A percentile compares a stretch with the other conserved stretches of the same genome.
These are phyloP conservation scores for Madurella mycetomatis DNA, from an alignment of 2,329 filamentous ascomycete species.

Conservation along the genomic window DNA sequence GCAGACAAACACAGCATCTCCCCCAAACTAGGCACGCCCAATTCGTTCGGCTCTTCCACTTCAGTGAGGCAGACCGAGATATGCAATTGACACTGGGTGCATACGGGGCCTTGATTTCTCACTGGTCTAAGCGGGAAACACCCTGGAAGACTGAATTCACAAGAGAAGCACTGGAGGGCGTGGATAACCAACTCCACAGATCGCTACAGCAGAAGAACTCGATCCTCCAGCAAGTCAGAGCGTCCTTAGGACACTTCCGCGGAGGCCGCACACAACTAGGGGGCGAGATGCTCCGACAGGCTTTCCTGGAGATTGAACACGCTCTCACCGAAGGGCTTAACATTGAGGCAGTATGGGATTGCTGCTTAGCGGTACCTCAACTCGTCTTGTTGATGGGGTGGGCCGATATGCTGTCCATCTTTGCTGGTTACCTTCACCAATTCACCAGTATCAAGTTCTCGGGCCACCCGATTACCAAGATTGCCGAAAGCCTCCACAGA, in stretches of 20 bases:
- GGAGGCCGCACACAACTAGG: slow-evolving; percentile 2
- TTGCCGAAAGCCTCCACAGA: slow-evolving; percentile 10
- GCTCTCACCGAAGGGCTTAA: slow-evolving; percentile 11
- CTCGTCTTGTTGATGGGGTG: slow-evolving; percentile 17
- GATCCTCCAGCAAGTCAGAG: slow-evolving; percentile 22
- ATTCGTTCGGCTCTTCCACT: slow-evolving; percentile 4
- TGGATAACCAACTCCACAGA: neutral
- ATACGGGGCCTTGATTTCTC: slow-evolving; percentile 20
- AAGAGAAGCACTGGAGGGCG: neutral
- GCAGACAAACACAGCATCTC: neutral
- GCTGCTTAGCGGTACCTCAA: slow-evolving; percentile 25
- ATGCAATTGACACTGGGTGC: slow-evolving; percentile 19
- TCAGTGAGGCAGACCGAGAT: slow-evolving; percentile 11
- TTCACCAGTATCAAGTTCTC: slow-evolving; percentile 17
- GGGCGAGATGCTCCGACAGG: slow-evolving; percentile 17
- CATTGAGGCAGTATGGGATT: slow-evolving; percentile 27
- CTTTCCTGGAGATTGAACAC: slow-evolving; percentile 22
- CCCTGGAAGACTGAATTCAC: slow-evolving; percentile 14
- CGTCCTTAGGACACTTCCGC: slow-evolving; percentile 18
- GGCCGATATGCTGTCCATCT: slow-evolving; percentile 22
- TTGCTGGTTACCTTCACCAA: slow-evolving; percentile 19
- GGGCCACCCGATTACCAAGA: slow-evolving; percentile 14
- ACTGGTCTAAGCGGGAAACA: slow-evolving; percentile 19
- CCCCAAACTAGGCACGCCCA: neutral
- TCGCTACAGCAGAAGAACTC: slow-evolving; percentile 6